Conservation (phyloP, 148 eudicot species). For the Pharnaceum exiguum region DNA sequence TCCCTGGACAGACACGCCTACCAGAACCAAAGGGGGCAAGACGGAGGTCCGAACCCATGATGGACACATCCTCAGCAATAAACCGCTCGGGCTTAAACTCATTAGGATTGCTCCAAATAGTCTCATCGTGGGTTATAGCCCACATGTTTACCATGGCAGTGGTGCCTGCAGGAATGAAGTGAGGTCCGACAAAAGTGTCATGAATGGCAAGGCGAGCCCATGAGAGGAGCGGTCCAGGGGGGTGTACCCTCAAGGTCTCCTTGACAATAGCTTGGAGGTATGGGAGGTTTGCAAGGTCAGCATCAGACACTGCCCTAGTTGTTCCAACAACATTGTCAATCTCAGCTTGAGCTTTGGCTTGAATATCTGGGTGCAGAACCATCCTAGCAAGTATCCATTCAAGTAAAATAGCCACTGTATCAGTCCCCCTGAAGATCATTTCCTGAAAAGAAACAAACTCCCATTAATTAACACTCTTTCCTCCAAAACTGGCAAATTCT, state of each 20-base stretch:
- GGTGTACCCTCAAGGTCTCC: slow-evolving; percentile 84
- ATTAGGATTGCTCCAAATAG: slow-evolving; percentile 56
- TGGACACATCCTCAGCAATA: slow-evolving; percentile 58
- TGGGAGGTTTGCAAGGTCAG: slow-evolving; percentile 71
- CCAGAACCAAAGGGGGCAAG: slow-evolving; percentile 90
- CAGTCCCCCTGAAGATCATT: slow-evolving; percentile 94
- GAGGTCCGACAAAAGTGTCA: slow-evolving; percentile 64
- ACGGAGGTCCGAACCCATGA: slow-evolving; percentile 81
- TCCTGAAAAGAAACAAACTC: slow-evolving; percentile 37
- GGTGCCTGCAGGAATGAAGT: slow-evolving; percentile 80
- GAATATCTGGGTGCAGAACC: slow-evolving; percentile 86
- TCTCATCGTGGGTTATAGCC: slow-evolving; percentile 84
- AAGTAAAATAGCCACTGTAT: slow-evolving; percentile 77
- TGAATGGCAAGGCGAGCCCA: slow-evolving; percentile 95
- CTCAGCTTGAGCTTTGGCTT: slow-evolving; percentile 80
- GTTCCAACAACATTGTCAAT: slow-evolving; percentile 48
- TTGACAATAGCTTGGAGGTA: slow-evolving; percentile 71
- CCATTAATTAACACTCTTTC: not conserved
- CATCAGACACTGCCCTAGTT: slow-evolving; percentile 31
- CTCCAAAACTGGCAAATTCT: not conserved
- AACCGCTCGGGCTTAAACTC: slow-evolving; percentile 72
- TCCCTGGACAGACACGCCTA: slow-evolving; percentile 84
- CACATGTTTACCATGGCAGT: slow-evolving; percentile 99
- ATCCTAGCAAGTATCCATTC: slow-evolving; percentile 93
- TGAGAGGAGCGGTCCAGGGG: slow-evolving; percentile 91